Evolutionary conservation across 352 stramenopile species (phyloP).

Genomic region (Elongisporangium anandrum): DNA sequence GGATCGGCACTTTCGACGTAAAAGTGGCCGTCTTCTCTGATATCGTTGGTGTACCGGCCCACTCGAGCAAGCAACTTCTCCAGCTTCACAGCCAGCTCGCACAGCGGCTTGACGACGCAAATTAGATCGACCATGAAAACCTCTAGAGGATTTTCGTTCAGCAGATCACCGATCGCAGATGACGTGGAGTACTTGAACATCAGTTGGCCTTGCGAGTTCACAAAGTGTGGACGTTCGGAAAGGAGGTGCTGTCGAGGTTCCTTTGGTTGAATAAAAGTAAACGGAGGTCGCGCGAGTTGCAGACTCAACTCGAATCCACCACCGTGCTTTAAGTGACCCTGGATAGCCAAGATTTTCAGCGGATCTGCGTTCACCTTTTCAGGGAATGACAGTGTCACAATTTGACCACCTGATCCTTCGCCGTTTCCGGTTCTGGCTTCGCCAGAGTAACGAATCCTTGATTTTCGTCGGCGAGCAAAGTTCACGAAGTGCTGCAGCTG

Average conservation of each 20-base stretch:
- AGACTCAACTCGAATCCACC: slow-evolving; percentile 78
- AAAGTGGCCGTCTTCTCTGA: slow-evolving; percentile 69
- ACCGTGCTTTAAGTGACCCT: slow-evolving; percentile 73
- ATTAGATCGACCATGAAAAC: slow-evolving; percentile 87
- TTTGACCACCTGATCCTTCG: slow-evolving; percentile 68
- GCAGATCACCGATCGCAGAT: slow-evolving; percentile 54
- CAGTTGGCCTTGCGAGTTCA: slow-evolving; percentile 67
- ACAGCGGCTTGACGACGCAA: slow-evolving; percentile 83
- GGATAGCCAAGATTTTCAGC: slow-evolving; percentile 71
- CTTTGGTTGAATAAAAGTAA: slow-evolving; percentile 67
- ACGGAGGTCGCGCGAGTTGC: slow-evolving; percentile 53
- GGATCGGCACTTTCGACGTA: slow-evolving; percentile 82
- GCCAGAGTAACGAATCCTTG: slow-evolving; percentile 78
- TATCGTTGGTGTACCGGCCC: slow-evolving; percentile 70
- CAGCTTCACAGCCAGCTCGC: slow-evolving; percentile 77
- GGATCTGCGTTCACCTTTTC: slow-evolving; percentile 83
- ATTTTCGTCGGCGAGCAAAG: slow-evolving; percentile 79
- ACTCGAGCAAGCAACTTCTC: slow-evolving; percentile 64
- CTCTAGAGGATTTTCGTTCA: slow-evolving; percentile 81
- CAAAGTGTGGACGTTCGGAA: slow-evolving; percentile 62
- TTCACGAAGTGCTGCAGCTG: slow-evolving; percentile 86
- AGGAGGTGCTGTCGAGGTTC: slow-evolving; percentile 51
- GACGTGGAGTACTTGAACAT: slow-evolving; percentile 82
- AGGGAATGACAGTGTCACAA: slow-evolving; percentile 83
- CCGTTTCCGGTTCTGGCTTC: slow-evolving; percentile 53